Evolutionary conservation across 495 filamentous ascomycete genomes (phyloP).

Genomic region (Neurospora africana): DNA sequence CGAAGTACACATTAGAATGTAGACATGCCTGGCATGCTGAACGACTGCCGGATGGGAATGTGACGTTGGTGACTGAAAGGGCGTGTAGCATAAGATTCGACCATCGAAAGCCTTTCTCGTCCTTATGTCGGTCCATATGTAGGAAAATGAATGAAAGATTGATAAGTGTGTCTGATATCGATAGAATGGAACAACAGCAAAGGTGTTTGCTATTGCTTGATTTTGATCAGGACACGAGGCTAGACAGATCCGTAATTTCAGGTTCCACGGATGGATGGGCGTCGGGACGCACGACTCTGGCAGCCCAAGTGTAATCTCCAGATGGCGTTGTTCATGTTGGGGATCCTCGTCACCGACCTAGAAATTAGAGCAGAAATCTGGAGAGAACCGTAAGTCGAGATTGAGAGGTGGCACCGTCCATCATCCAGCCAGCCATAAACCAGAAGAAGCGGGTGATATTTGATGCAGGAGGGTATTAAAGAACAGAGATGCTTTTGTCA

Average conservation of each 20-base stretch:
- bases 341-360: background rate
- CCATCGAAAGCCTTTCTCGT: background rate
- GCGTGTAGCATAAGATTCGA: background rate
- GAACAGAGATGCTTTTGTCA: background rate
- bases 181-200: background rate
- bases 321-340: background rate
- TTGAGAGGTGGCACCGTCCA: background rate
- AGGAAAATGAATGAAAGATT: background rate
- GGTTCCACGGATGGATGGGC: background rate
- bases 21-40: background rate
- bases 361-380: background rate
- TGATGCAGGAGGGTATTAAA: background rate
- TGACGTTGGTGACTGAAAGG: background rate
- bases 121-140: background rate
- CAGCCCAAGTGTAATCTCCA: background rate
- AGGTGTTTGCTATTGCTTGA: background rate
- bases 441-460: background rate
- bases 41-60: background rate
- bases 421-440: background rate
- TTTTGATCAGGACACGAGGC: slow-evolving; percentile 1
- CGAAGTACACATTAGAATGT: background rate
- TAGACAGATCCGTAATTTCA: slow-evolving; percentile 11
- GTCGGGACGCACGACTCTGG: background rate
- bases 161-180: background rate
- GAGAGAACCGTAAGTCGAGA: background rate